A percentile compares a stretch with the other conserved stretches of the same genome.
These are phyloP conservation scores for Syzygium oleosum DNA, from an alignment of 345 rosid genomes.

Conservation along the genomic window DNA sequence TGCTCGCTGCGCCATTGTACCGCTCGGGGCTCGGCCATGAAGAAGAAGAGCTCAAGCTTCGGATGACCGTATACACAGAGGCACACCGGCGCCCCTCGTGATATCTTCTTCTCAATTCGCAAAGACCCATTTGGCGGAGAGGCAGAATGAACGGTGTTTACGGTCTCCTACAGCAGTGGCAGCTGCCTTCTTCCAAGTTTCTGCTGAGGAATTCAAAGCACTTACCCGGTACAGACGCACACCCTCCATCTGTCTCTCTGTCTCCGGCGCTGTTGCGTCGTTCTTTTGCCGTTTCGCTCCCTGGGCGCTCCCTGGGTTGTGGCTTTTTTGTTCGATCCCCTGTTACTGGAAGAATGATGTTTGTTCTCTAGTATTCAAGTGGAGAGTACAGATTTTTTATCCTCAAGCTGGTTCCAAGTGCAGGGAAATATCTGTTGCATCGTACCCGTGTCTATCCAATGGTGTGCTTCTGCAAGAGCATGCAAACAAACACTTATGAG, in stretches of 20 bases:
- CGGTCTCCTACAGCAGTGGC: constrained; percentile 19
- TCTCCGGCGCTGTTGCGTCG: neutral
- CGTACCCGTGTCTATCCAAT: constrained; percentile 12
- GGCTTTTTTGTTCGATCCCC: neutral
- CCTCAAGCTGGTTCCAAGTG: neutral
- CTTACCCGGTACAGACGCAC: constrained; percentile 10
- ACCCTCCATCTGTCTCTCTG: neutral
- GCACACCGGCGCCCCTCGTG: neutral
- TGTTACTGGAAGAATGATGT: neutral
- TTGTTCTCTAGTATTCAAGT: neutral
- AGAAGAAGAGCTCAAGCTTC: neutral
- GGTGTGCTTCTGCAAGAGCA: constrained; percentile 35
- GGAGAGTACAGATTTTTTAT: neutral
- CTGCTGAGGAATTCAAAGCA: constrained; percentile 4
- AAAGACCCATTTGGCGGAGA: neutral
- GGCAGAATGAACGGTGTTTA: constrained; percentile 18
- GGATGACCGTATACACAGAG: neutral
- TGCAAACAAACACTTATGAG: constrained; percentile 45
- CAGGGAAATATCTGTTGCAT: constrained; percentile 9
- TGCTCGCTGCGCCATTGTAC: neutral
- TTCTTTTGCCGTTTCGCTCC: neutral
- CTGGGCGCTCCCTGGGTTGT: neutral
- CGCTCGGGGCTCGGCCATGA: neutral
- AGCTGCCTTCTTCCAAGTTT: constrained; percentile 13
- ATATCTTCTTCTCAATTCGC: neutral